Evolutionary conservation across 306 rosid species (phyloP).

Genomic region (Heteromeles arbutifolia): DNA sequence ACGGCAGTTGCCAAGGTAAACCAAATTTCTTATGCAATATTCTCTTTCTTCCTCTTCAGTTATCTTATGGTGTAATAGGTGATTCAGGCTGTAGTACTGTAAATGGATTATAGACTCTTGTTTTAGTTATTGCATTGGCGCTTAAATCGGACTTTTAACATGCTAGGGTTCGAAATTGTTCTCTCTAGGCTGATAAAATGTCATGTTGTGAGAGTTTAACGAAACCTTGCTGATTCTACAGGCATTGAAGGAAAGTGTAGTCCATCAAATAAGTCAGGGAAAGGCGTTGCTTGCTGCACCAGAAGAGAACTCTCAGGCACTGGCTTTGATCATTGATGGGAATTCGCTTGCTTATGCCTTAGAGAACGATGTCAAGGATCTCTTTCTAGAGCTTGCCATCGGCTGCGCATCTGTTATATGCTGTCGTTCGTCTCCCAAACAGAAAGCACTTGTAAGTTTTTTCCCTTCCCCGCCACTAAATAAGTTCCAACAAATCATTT

Average conservation of each 20-base stretch:
- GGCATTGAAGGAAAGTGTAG: constrained; percentile 76
- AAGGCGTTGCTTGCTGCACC: constrained; percentile 34
- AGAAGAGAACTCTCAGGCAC: constrained; percentile 42
- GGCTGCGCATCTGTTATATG: constrained; percentile 98
- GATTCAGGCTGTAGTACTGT: background rate
- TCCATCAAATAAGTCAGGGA: constrained; percentile 60
- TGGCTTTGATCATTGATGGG: constrained; percentile 96
- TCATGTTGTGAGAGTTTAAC: background rate
- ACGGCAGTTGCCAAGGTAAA: constrained; percentile 56
- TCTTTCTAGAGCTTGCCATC: constrained; percentile 77
- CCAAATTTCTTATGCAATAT: constrained; percentile 5
- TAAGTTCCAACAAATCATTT: background rate
- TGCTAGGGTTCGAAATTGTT: background rate
- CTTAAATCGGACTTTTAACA: background rate
- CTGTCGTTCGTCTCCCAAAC: constrained; percentile 98
- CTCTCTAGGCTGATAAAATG: background rate
- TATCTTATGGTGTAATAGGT: background rate
- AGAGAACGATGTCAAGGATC: constrained; percentile 71
- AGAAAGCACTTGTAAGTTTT: constrained; percentile 81
- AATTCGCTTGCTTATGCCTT: constrained; percentile 84
- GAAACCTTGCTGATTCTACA: constrained; percentile 25
- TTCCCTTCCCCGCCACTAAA: background rate
- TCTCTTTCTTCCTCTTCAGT: background rate
- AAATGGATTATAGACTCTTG: background rate
- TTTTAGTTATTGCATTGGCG: background rate